Conservation (phyloP, 495 filamentous ascomycete genomes). For the Aspergillus cavernicola region DNA sequence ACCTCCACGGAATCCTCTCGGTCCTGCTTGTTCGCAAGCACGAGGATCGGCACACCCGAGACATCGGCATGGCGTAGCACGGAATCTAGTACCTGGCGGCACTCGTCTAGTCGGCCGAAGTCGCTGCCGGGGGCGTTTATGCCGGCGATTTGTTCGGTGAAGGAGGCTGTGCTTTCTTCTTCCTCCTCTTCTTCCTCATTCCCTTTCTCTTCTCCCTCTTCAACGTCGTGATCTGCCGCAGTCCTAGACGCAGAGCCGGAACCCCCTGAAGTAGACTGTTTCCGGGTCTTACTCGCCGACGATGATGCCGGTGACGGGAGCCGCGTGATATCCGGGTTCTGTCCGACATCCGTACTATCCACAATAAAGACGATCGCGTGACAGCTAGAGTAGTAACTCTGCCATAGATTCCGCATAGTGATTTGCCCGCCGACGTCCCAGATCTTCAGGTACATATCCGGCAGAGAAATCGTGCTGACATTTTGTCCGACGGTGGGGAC, state of each 20-base stretch:
- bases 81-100: slow-evolving; percentile 77
- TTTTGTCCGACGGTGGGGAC: slow-evolving; percentile 98
- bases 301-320: slow-evolving; percentile 20
- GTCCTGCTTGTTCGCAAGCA: slow-evolving; percentile 97
- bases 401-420: slow-evolving; percentile 85
- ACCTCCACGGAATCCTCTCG: slow-evolving; percentile 97
- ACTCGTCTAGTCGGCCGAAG: slow-evolving; percentile 76
- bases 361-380: slow-evolving; percentile 98
- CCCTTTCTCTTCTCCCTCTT: not conserved
- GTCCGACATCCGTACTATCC: slow-evolving; percentile 87
- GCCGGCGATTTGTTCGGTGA: slow-evolving; percentile 35
- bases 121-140: slow-evolving; percentile 48
- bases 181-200: not conserved
- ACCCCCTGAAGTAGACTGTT: slow-evolving; percentile 28
- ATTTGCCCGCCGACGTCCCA: slow-evolving; percentile 98
- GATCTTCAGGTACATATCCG: slow-evolving; percentile 94
- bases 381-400: slow-evolving; percentile 87
- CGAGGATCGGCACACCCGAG: slow-evolving; percentile 84
- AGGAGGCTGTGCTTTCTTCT: slow-evolving; percentile 15
- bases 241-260: not conserved
- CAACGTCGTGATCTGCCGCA: not conserved
- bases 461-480: slow-evolving; percentile 80
- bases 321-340: slow-evolving; percentile 54
- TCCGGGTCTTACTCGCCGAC: slow-evolving; percentile 15
- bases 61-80: slow-evolving; percentile 83